Percentiles rank a stretch among this genome's conserved stretches.
phyloP scores from a whole-genome alignment of 2,329 filamentous ascomycete genomes.

The Leptographium flavum region DNA sequence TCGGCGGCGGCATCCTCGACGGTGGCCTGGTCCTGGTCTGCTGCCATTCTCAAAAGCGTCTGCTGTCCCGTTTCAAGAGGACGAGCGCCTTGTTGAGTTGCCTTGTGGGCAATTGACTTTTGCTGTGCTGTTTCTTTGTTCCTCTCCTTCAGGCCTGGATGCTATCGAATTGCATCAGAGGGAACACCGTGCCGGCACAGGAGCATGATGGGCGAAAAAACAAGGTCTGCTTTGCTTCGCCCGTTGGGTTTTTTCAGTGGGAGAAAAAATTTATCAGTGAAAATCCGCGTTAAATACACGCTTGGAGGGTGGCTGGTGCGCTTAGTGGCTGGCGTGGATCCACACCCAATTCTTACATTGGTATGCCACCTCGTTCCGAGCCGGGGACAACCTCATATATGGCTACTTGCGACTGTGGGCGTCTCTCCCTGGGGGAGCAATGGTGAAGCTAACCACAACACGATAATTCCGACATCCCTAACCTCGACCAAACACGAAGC shows the following conservation, averaged over 20 bases:
- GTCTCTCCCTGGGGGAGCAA: too few species aligned
- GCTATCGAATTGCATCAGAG: conserved; percentile 10
- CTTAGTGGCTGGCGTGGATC: too few species aligned
- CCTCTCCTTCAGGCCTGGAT: background rate
- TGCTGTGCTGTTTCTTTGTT: background rate
- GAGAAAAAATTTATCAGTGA: background rate
- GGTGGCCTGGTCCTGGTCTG: conserved; percentile 1
- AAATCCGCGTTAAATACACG: background rate
- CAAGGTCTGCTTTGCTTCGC: background rate
- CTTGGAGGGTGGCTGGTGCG: background rate
- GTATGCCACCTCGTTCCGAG: too few species aligned
- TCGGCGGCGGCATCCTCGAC: conserved; percentile 4
- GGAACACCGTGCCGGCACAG: conserved; percentile 4
- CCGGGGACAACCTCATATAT: too few species aligned
- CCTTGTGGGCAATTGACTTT: too few species aligned
- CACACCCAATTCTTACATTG: too few species aligned
- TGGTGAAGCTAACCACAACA: too few species aligned
- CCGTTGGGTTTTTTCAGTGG: background rate
- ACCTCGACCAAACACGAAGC: too few species aligned
- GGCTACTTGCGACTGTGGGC: too few species aligned
- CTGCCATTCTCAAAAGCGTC: conserved; percentile 2
- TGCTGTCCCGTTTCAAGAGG: background rate
- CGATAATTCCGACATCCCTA: too few species aligned
- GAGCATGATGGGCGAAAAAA: conserved; percentile 9
- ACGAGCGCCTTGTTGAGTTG: background rate